These are phyloP conservation scores for Ceratocystis colombiana DNA, from an alignment of 2,329 filamentous ascomycete genomes.

Conservation along the genomic window DNA sequence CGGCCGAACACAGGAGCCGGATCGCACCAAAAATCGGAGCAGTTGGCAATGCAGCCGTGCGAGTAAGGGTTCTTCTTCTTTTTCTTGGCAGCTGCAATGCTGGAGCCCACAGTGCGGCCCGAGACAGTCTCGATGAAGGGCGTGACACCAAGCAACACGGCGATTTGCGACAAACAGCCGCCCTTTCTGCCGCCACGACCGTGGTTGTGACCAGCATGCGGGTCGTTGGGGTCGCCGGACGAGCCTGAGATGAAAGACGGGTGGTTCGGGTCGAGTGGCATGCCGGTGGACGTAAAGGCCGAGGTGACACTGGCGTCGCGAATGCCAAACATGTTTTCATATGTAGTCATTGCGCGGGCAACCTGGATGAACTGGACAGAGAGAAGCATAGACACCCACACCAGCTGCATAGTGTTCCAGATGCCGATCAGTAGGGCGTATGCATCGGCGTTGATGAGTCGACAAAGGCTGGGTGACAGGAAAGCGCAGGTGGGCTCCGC, in stretches of 20 bases:
- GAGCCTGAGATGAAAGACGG: conserved; percentile 47
- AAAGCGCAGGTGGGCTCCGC: conserved; percentile 57
- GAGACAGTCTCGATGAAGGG: conserved; percentile 89
- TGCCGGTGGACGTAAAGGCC: conserved; percentile 68
- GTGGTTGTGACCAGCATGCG: conserved; percentile 37
- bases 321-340: conserved; percentile 86
- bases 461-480: conserved; percentile 64
- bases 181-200: conserved; percentile 41
- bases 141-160: conserved; percentile 76
- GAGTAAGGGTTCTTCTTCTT: conserved; percentile 72
- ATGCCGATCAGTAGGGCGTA: conserved; percentile 70
- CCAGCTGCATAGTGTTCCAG: conserved; percentile 75
- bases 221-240: conserved; percentile 36
- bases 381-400: conserved; percentile 95
- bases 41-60: conserved; percentile 74
- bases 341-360: conserved; percentile 85
- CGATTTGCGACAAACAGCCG: conserved; percentile 69
- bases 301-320: conserved; percentile 55
- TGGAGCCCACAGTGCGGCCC: conserved; percentile 47
- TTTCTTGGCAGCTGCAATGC: conserved; percentile 36
- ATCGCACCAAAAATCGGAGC: conserved; percentile 94
- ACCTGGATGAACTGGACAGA: conserved; percentile 91
- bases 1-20: conserved; percentile 68
- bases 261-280: conserved; percentile 57
- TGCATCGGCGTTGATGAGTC: conserved; percentile 65